Evolutionary conservation across 2,329 filamentous ascomycete genomes (phyloP), one percentile per base, ranked within the genome.

Genomic region (Colletotrichum cuscutae): DNA sequence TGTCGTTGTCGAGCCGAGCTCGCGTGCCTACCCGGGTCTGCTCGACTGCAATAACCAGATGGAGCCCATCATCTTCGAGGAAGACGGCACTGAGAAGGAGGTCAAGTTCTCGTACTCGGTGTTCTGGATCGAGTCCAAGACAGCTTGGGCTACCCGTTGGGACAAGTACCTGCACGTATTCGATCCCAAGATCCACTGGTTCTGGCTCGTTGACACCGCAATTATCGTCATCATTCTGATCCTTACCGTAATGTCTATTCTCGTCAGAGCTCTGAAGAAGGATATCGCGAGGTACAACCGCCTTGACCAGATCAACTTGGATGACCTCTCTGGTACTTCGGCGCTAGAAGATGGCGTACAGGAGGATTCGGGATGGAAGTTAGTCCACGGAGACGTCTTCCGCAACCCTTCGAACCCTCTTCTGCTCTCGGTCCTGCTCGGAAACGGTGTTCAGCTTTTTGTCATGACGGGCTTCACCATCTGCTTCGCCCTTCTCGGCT

Each of bases 151-250:
- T 32, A 99, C 97, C 13, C 91, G 97, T 76, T 99, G 97, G 97
- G 97, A 99, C 87, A 98, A 98, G 84, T 98, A 98, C 81, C 89
- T 99, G 46, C 96, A 98, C 79, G 96, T 99, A 35, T 97, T 95
- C 80, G 95, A 98, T 82, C 95, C 97, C 65, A 97, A 97, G 86
- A 98, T 99, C 78, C 97, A 99, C 83, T 99, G 97, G 97, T 98
- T 98, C 86, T 91, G 95, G 72, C 91, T 99, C 62, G 94, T 98
- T 84, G 98, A 98, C 83, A 98, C 95, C 46, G 94, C 97, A 62
- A 92, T 98, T 57, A 97, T 99, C 74, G 95, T 99, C 63, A 89
- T 98, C 61, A 97, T 98, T 83, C 87, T 98, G 53, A 92, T 96
- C 46, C 90, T 95, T 58, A 98, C 97, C 78, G 97, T 99, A 75